Percentiles rank a stretch among this genome's conserved stretches.
These are phyloP conservation scores for Boletus rubropictus DNA, from an alignment of 768 basidiomycete genomes.

Conservation along the genomic window DNA sequence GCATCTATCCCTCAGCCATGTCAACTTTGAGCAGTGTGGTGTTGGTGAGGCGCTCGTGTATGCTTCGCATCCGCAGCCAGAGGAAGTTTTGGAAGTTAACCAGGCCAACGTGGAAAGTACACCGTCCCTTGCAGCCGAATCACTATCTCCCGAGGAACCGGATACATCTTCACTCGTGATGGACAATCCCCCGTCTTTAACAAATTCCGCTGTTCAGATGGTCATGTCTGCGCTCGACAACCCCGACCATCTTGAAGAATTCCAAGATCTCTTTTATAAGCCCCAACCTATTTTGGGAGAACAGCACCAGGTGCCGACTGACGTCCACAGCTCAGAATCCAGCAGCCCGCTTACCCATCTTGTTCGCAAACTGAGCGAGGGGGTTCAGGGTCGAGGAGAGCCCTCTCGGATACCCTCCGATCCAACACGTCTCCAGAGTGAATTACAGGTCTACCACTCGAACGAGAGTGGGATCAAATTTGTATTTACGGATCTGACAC, in stretches of 20 bases:
- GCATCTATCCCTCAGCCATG: conserved; percentile 25
- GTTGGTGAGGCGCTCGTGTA: conserved; percentile 60
- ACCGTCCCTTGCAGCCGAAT: neutral
- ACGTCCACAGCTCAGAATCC: conserved; percentile 27
- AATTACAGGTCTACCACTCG: conserved; percentile 8
- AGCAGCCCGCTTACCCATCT: conserved; percentile 36
- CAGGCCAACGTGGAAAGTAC: neutral
- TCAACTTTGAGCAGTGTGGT: conserved; percentile 45
- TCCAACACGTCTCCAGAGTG: conserved; percentile 8
- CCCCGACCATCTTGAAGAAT: conserved; percentile 65
- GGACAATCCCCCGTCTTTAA: conserved; percentile 21
- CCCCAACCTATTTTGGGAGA: conserved; percentile 26
- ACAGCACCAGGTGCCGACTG: conserved; percentile 22
- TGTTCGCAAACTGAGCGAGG: conserved; percentile 37
- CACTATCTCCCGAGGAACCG: conserved; percentile 35
- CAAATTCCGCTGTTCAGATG: conserved; percentile 34
- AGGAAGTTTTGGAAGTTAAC: neutral
- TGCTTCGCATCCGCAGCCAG: conserved; percentile 24
- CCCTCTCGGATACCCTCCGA: conserved; percentile 10
- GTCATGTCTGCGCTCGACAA: conserved; percentile 45
- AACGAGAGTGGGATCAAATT: conserved; percentile 8
- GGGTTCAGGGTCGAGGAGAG: conserved; percentile 27
- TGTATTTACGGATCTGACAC: conserved; percentile 16
- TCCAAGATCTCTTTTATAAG: conserved; percentile 68
- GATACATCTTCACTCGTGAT: conserved; percentile 5